These are phyloP conservation scores for Dendrobium huoshanense DNA, from an alignment of 106 monocot genomes.

Conservation along the genomic window DNA sequence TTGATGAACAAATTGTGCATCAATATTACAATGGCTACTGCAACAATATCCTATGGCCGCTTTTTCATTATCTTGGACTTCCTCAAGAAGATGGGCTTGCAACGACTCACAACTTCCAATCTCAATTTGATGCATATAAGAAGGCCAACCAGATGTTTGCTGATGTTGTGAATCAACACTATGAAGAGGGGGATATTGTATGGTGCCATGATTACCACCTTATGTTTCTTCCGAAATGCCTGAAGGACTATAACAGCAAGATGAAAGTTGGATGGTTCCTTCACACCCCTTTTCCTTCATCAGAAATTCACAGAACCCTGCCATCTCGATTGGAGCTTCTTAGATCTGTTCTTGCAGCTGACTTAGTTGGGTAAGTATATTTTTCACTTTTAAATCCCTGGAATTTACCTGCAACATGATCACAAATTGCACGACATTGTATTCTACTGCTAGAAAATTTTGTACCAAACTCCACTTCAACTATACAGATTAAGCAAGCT, in stretches of 20 bases:
- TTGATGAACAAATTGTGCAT: constrained; percentile 96
- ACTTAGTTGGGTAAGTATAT: constrained; percentile 70
- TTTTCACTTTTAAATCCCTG: background rate
- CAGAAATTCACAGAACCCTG: constrained; percentile 81
- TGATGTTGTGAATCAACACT: constrained; percentile 87
- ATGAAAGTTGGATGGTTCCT: constrained; percentile 87
- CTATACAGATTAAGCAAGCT: background rate
- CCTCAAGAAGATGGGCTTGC: constrained; percentile 94
- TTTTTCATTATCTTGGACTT: constrained; percentile 97
- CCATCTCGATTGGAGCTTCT: constrained; percentile 79
- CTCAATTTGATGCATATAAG: constrained; percentile 96
- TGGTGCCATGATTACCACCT: constrained; percentile 99
- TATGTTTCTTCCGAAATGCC: constrained; percentile 94
- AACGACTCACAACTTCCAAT: constrained; percentile 93
- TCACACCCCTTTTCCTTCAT: constrained; percentile 90
- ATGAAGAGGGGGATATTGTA: constrained; percentile 93
- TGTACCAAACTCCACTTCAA: background rate
- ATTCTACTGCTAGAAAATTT: background rate
- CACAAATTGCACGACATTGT: background rate
- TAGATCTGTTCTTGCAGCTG: constrained; percentile 82
- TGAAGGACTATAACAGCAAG: constrained; percentile 62
- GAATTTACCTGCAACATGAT: background rate
- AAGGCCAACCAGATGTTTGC: constrained; percentile 97
- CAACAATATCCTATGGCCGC: constrained; percentile 97
- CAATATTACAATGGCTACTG: constrained; percentile 99